Conservation (phyloP, 345 rosid genomes). For the Murraya paniculata region DNA sequence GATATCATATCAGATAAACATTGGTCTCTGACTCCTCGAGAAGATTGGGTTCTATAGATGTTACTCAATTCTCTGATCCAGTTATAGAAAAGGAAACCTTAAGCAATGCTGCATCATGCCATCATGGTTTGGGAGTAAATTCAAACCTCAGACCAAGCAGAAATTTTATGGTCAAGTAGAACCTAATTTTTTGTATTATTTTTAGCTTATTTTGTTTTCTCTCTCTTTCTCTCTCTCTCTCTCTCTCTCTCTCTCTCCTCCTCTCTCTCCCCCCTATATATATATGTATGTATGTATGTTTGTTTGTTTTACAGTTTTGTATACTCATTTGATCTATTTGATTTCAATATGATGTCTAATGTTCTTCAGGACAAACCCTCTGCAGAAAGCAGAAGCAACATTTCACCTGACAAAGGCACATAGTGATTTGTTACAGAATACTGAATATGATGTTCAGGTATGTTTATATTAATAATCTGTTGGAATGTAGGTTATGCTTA, state of each 20-base stretch:
- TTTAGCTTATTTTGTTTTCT: neutral
- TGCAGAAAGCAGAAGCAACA: slow-evolving; percentile 24
- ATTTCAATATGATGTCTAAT: neutral
- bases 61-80: neutral
- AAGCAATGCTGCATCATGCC: neutral
- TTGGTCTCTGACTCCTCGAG: neutral
- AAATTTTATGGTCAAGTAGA: neutral
- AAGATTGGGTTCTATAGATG: neutral
- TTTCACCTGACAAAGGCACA: slow-evolving; percentile 24
- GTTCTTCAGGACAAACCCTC: slow-evolving; percentile 25
- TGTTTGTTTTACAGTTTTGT: neutral
- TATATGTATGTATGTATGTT: no score
- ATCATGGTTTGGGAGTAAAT: neutral
- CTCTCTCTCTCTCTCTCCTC: no score
- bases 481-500: neutral
- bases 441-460: slow-evolving; percentile 37
- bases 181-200: neutral
- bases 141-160: neutral
- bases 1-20: neutral
- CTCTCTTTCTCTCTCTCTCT: neutral
- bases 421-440: slow-evolving; percentile 17
- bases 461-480: neutral
- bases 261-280: no score
- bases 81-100: neutral
- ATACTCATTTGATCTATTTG: neutral